phyloP scores from a whole-genome alignment of 1,284 basidiomycete species.

The Cryptococcus sp. region DNA sequence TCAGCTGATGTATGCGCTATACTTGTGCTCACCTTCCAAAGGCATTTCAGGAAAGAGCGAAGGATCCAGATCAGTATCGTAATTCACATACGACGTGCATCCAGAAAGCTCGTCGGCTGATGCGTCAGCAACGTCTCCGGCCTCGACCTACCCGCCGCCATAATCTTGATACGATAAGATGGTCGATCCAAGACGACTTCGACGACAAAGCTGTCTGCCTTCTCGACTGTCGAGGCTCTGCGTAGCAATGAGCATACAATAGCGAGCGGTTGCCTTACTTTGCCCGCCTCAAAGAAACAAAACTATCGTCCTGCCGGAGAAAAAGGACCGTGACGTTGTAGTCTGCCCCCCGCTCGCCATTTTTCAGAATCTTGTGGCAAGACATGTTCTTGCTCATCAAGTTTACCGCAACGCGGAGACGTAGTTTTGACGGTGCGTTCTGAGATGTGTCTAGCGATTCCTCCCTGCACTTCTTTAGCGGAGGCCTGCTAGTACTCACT shows the following conservation, averaged over 20 bases:
- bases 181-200: neutral
- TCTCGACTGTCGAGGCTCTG: too few relatives aligned
- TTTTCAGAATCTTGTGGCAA: neutral
- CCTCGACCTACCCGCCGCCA: constrained; percentile 8
- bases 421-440: neutral
- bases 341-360: neutral
- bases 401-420: constrained; percentile 5
- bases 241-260: too few relatives aligned
- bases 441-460: constrained; percentile 5
- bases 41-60: constrained; percentile 19
- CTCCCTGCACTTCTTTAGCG: neutral
- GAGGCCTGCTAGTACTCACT: neutral
- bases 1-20: neutral
- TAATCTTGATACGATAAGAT: constrained; percentile 3
- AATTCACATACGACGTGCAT: constrained; percentile 26
- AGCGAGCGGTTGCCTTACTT: neutral
- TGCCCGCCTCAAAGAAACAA: neutral
- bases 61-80: constrained; percentile 20
- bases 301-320: neutral
- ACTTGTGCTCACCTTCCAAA: neutral
- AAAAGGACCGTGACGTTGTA: constrained; percentile 3
- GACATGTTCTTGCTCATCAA: constrained; percentile 6
- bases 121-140: constrained; percentile 1
- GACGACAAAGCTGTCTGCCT: too few relatives aligned
- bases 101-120: constrained; percentile 45